Evolutionary conservation across 1,284 basidiomycete genomes (phyloP), one percentile per base, ranked within the genome.

Genomic region (Trichosporon sp.): DNA sequence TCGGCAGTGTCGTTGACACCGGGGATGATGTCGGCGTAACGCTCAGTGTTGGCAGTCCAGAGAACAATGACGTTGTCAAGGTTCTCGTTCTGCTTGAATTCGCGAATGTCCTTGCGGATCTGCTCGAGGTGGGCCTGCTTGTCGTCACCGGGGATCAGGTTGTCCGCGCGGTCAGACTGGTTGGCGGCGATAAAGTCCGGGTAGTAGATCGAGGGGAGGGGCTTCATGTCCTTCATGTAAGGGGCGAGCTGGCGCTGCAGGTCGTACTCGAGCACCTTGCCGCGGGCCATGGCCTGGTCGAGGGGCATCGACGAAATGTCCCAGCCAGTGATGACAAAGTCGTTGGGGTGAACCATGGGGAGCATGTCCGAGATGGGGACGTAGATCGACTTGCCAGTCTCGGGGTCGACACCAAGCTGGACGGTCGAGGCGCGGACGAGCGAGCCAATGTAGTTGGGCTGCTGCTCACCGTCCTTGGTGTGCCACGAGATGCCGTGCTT

Each of bases 41-140:
- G 92, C 88, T 99, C 96, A 48, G 96, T 99, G 87, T 99, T 98
- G 82, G 96, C 96, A 38, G 95, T 97, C 95, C 95, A 98, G 87
- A 97, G 96, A 71, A 97, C 91, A 76, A 98, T 86, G 75, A 94
- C 89, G 72, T 91, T 91, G 84, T 97, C 96, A 69, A 98, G 90
- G 48, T 86, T 87, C 84, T 99, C 90, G 77, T 90, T 85, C 68
- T 86, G 81, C 88, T 98, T 98, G 89, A 99, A 99, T 71, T 90
- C 88, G 80, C 94, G 93, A 80, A 98, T 98, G 84, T 98, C 94
- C 66, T 88, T 88, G 73, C 96, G 93, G 80, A 99, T 90, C 76
- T 92, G 91, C 77, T 98, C 94, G 74, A 99, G 90, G 84, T 99
- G 96, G 8, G 86, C 91, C 76, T 91, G 90, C 88, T 99, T 98